A percentile compares a stretch with the other conserved stretches of the same genome.
Conservation (phyloP, 768 basidiomycete species). For the Leccinum sublutescens region DNA sequence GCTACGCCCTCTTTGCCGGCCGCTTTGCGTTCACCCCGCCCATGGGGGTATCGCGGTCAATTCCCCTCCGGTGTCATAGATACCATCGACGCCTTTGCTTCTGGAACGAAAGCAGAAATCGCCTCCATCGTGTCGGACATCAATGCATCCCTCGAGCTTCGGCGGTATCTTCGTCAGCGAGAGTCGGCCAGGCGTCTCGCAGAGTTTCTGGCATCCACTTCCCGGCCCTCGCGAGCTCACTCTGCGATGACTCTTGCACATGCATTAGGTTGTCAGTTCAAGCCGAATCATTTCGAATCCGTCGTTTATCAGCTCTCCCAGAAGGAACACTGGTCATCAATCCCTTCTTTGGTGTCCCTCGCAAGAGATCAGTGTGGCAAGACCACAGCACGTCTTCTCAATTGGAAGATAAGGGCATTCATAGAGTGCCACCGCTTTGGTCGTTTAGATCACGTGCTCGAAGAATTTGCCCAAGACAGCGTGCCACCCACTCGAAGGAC, state of each 20-base stretch:
- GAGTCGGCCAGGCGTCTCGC: conserved; percentile 36
- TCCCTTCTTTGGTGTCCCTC: conserved; percentile 48
- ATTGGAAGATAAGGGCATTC: conserved; percentile 67
- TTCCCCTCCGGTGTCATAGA: conserved; percentile 27
- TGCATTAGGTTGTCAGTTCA: conserved; percentile 47
- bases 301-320: conserved; percentile 50
- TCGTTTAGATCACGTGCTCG: conserved; percentile 43
- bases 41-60: conserved; percentile 8
- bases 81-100: conserved; percentile 26
- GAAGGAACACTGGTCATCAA: conserved; percentile 46
- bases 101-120: conserved; percentile 14
- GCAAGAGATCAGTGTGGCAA: conserved; percentile 49
- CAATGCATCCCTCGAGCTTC: conserved; percentile 22
- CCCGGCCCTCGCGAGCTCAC: conserved; percentile 41
- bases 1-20: background rate
- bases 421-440: conserved; percentile 53
- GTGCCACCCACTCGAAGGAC: conserved; percentile 58
- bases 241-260: conserved; percentile 48
- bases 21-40: background rate
- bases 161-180: conserved; percentile 32
- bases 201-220: conserved; percentile 31
- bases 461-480: conserved; percentile 47
- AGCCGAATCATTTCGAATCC: conserved; percentile 57
- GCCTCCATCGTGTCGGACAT: conserved; percentile 13
- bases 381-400: conserved; percentile 56